Percentiles rank a stretch among this genome's conserved stretches.
Conservation (phyloP, 2,329 filamentous ascomycete species). For the Davidsoniella eucalypti region DNA sequence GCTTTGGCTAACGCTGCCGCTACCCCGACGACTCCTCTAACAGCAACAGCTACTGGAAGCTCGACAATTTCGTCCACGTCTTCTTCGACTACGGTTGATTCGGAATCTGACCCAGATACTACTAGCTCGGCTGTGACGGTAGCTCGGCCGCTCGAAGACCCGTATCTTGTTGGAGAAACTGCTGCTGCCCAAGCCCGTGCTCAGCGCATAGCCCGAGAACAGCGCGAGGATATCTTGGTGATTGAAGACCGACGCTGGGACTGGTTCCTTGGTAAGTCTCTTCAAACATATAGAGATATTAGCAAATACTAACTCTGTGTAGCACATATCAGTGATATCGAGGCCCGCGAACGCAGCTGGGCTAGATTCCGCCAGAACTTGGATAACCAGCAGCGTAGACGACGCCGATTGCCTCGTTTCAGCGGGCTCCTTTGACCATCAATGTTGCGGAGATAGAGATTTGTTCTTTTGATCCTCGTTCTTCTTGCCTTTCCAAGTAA, state of each 20-base stretch:
- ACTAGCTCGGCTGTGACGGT: constrained; percentile 15
- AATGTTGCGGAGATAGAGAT: neutral
- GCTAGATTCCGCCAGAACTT: constrained; percentile 25
- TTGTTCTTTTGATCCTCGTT: neutral
- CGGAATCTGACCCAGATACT: neutral
- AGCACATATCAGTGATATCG: constrained; percentile 35
- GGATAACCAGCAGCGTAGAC: constrained; percentile 16
- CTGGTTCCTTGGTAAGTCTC: constrained; percentile 37
- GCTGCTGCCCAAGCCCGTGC: constrained; percentile 40
- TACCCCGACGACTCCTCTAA: no score
- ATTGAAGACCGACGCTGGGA: constrained; percentile 45
- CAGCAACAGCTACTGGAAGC: no score
- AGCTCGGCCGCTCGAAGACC: constrained; percentile 43
- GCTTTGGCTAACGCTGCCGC: neutral
- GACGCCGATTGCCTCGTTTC: constrained; percentile 12
- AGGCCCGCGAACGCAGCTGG: constrained; percentile 35
- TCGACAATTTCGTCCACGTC: neutral
- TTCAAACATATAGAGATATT: neutral
- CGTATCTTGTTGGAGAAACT: constrained; percentile 48
- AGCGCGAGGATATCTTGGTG: constrained; percentile 35
- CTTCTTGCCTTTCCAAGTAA: neutral
- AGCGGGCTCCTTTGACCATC: neutral
- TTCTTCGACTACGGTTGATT: constrained; percentile 15
- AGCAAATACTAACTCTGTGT: constrained; percentile 13
- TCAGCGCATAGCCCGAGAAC: constrained; percentile 41